These are phyloP conservation scores for Mucuna pruriens DNA, from an alignment of 306 rosid species.

Conservation along the genomic window DNA sequence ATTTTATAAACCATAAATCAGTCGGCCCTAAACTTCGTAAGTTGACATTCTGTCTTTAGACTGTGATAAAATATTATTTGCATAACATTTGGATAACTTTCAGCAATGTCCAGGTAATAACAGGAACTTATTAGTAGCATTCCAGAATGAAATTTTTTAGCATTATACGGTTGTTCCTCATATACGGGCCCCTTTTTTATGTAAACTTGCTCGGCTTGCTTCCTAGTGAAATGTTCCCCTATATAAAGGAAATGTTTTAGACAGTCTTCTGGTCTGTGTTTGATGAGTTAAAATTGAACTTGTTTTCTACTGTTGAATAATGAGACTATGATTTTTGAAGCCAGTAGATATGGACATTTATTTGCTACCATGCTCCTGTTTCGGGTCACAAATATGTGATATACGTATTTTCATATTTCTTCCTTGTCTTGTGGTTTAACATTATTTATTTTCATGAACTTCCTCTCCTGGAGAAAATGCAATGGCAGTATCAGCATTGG, in stretches of 20 bases:
- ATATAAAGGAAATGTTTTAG: conserved; percentile 9
- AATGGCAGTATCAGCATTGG: background rate
- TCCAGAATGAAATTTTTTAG: background rate
- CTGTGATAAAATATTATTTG: background rate
- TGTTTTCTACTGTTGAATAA: background rate
- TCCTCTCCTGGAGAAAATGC: background rate
- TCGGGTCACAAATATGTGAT: conserved; percentile 10
- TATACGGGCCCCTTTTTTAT: background rate
- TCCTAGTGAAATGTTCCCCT: background rate
- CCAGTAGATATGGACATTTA: background rate
- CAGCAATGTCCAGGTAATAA: background rate
- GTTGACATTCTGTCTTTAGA: conserved; percentile 14
- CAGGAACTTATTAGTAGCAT: background rate
- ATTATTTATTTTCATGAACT: background rate
- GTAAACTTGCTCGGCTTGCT: background rate
- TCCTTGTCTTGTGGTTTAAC: conserved; percentile 3
- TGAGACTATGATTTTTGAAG: conserved; percentile 8
- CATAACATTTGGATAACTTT: background rate
- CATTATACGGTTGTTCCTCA: background rate
- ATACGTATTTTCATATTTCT: conserved; percentile 2
- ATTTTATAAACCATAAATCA: background rate
- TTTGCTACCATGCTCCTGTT: background rate
- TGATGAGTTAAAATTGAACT: background rate
- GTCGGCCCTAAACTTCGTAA: background rate
- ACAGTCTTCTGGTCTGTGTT: background rate